Evolutionary conservation across 2,329 filamentous ascomycete genomes (phyloP).

Genomic region (Venturia asperata): DNA sequence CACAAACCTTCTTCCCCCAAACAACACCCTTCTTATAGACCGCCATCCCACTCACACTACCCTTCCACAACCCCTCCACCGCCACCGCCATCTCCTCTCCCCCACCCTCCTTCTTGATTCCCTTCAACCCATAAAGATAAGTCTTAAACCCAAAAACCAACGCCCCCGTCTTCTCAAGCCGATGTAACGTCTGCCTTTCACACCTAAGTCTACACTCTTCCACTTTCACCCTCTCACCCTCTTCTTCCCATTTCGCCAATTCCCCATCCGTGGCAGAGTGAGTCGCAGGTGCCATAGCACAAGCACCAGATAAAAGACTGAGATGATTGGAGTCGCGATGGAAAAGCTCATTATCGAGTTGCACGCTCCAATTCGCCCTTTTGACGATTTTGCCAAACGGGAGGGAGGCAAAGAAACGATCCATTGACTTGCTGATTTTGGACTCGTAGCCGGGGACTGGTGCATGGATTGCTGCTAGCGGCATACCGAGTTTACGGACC

Average conservation of each 20-base stretch:
- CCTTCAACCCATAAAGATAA: conserved; percentile 49
- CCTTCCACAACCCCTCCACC: conserved; percentile 52
- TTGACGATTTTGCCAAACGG: conserved; percentile 49
- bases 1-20: conserved; percentile 50
- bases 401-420: conserved; percentile 51
- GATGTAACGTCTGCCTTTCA: conserved; percentile 56
- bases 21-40: conserved; percentile 52
- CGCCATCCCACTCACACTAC: conserved; percentile 51
- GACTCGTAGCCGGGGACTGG: conserved; percentile 52
- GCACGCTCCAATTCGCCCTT: conserved; percentile 49
- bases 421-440: conserved; percentile 54
- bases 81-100: conserved; percentile 49
- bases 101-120: conserved; percentile 51
- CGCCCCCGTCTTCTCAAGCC: conserved; percentile 47
- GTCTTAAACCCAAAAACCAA: conserved; percentile 58
- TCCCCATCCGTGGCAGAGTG: conserved; percentile 11
- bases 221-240: conserved; percentile 35
- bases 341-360: conserved; percentile 37
- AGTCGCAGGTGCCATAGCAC: conserved; percentile 18
- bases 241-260: conserved; percentile 30
- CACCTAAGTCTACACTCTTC: conserved; percentile 44
- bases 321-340: conserved; percentile 38
- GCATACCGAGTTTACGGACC: conserved; percentile 46
- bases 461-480: conserved; percentile 49
- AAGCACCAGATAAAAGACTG: conserved; percentile 13